phyloP scores from a whole-genome alignment of 2,329 filamentous ascomycete genomes.

The Chalaropsis ovoidea region DNA sequence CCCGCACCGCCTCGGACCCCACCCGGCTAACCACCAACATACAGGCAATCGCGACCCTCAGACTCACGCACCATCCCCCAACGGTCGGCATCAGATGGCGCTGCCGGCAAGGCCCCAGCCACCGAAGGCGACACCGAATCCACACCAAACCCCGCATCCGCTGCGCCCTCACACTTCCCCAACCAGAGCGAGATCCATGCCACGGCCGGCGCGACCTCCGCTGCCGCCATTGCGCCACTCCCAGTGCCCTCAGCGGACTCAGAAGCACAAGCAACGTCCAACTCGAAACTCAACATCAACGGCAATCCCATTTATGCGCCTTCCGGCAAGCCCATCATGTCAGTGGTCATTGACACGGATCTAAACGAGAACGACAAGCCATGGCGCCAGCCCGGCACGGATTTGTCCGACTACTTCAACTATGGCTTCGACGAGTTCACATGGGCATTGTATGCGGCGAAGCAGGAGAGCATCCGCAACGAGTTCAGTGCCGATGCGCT shows the following conservation, averaged over 20 bases:
- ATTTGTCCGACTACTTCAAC: slow-evolving; percentile 96
- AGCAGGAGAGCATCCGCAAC: slow-evolving; percentile 68
- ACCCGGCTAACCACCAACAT: neutral
- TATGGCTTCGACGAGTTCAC: slow-evolving; percentile 98
- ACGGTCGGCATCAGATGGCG: slow-evolving; percentile 43
- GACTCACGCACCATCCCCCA: slow-evolving; percentile 57
- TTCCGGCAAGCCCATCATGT: slow-evolving; percentile 71
- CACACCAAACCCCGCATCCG: slow-evolving; percentile 34
- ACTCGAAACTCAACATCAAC: slow-evolving; percentile 77
- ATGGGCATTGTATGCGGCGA: slow-evolving; percentile 86
- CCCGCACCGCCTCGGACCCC: neutral
- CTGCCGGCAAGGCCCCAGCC: slow-evolving; percentile 37
- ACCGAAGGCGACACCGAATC: slow-evolving; percentile 16
- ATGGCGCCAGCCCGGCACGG: slow-evolving; percentile 88
- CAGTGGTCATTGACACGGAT: slow-evolving; percentile 61
- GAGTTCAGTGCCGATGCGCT: slow-evolving; percentile 61
- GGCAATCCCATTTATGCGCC: slow-evolving; percentile 68
- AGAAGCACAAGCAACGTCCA: slow-evolving; percentile 57
- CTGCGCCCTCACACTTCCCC: slow-evolving; percentile 31
- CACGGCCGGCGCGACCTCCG: slow-evolving; percentile 26
- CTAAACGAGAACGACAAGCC: slow-evolving; percentile 78
- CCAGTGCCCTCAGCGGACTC: slow-evolving; percentile 36
- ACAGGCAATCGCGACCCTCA: slow-evolving; percentile 51
- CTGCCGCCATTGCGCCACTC: slow-evolving; percentile 21
- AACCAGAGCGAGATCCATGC: slow-evolving; percentile 31